Evolutionary conservation across 2,329 filamentous ascomycete species (phyloP).

Genomic region (Colletotrichum sp.): DNA sequence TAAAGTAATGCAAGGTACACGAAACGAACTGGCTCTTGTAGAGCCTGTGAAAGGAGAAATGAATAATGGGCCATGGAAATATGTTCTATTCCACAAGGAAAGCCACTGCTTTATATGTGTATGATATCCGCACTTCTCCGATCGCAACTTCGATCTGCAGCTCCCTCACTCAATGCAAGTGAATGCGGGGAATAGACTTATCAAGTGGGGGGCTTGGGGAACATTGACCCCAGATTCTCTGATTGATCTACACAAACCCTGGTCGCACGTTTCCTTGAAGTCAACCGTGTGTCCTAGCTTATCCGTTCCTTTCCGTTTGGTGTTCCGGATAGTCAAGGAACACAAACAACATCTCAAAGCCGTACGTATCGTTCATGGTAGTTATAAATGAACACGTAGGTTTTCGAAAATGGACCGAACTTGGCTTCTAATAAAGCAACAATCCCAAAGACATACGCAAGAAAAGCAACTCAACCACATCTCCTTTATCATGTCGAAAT

Average conservation of each 20-base stretch:
- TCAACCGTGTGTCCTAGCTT: neutral
- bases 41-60: neutral
- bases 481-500: constrained; percentile 26
- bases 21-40: neutral
- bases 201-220: neutral
- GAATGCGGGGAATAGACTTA: neutral
- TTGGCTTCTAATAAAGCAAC: neutral
- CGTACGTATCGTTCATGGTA: neutral
- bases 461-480: neutral
- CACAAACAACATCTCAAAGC: neutral
- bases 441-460: neutral
- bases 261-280: neutral
- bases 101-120: neutral
- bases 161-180: neutral
- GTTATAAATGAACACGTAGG: neutral
- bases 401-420: neutral
- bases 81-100: neutral
- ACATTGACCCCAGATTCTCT: neutral
- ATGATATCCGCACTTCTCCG: neutral
- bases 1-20: neutral
- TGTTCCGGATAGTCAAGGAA: neutral
- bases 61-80: neutral
- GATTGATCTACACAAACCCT: neutral
- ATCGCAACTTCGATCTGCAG: neutral
- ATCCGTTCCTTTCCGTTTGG: neutral